These are phyloP conservation scores for Daldinia decipiens DNA, from an alignment of 495 filamentous ascomycete genomes.

Conservation along the genomic window DNA sequence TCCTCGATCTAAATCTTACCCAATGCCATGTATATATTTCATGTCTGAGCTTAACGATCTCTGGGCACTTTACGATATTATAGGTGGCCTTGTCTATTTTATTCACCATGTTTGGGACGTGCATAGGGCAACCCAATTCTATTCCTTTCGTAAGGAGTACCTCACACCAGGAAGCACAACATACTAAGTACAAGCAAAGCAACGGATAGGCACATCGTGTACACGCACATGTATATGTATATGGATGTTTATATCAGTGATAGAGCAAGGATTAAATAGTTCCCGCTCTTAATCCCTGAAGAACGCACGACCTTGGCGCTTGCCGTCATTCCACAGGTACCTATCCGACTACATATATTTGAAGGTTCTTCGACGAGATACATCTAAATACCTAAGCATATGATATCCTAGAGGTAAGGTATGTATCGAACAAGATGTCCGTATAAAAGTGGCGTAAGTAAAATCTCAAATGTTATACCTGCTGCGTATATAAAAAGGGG, in stretches of 20 bases:
- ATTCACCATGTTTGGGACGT: conserved; percentile 15
- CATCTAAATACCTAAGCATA: background rate
- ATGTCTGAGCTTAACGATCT: conserved; percentile 21
- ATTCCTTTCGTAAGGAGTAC: conserved; percentile 1
- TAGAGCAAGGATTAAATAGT: conserved; percentile 31
- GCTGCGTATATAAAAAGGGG: too few species aligned
- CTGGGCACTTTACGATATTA: conserved; percentile 23
- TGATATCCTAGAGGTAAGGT: background rate
- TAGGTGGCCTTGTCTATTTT: conserved; percentile 32
- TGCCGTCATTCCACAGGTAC: conserved; percentile 16
- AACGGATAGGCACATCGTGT: conserved; percentile 6
- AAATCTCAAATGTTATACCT: background rate
- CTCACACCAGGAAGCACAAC: background rate
- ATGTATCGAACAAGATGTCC: background rate
- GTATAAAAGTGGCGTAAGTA: background rate
- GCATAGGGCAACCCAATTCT: conserved; percentile 25
- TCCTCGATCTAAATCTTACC: conserved; percentile 29
- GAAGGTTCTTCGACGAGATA: conserved; percentile 6
- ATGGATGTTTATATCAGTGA: conserved; percentile 7
- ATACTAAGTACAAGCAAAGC: background rate
- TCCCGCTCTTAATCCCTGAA: conserved; percentile 32
- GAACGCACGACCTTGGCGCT: conserved; percentile 30
- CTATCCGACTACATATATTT: conserved; percentile 13
- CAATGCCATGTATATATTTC: conserved; percentile 6
- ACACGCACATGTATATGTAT: background rate